These are phyloP conservation scores for Pseudogymnoascus sp. DNA, from an alignment of 2,329 filamentous ascomycete species.

Conservation along the genomic window DNA sequence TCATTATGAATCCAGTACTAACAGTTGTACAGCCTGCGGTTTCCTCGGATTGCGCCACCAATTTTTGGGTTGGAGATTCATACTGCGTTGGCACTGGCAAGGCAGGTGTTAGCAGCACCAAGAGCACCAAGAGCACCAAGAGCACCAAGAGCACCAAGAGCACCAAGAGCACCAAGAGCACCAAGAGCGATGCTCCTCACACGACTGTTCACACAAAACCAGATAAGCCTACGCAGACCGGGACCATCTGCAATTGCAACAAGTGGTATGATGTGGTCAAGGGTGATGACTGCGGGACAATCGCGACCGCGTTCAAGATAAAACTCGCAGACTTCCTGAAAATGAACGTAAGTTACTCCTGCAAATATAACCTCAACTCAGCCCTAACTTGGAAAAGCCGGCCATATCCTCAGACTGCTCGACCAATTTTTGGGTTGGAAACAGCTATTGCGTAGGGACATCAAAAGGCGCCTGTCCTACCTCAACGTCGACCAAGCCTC, in stretches of 20 bases:
- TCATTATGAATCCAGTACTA: neutral
- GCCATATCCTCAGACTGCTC: constrained; percentile 22
- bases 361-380: neutral
- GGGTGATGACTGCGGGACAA: constrained; percentile 9
- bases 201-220: constrained; percentile 1
- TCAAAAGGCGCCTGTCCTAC: constrained; percentile 11
- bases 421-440: constrained; percentile 21
- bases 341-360: neutral
- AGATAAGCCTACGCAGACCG: neutral
- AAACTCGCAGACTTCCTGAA: constrained; percentile 6
- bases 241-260: constrained; percentile 9
- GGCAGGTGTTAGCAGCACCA: neutral
- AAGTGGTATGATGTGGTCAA: constrained; percentile 8
- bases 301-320: constrained; percentile 2
- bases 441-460: constrained; percentile 25
- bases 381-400: constrained; percentile 20
- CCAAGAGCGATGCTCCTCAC: neutral
- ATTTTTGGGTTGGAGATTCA: constrained; percentile 21
- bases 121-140: neutral
- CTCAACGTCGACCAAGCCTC: constrained; percentile 12
- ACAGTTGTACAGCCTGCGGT: neutral
- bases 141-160: too few relatives aligned
- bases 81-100: constrained; percentile 23
- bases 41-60: constrained; percentile 20
- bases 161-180: neutral